Evolutionary conservation across 306 rosid genomes (phyloP).

Genomic region (Inga oerstediana): DNA sequence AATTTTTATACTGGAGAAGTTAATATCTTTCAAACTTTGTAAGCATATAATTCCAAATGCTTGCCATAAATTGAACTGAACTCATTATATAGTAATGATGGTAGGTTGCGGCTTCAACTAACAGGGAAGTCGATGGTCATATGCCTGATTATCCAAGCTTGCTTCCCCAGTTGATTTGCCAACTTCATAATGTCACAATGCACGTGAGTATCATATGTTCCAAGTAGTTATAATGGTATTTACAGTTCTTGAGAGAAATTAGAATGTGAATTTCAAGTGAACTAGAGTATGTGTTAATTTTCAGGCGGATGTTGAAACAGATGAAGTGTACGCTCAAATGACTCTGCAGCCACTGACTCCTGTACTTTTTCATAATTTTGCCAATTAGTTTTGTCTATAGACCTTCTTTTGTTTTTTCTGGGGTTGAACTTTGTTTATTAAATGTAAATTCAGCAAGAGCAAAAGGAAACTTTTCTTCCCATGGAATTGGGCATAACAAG

Average conservation of each 20-base stretch:
- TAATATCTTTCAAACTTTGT: conserved; percentile 12
- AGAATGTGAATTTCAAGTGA: not conserved
- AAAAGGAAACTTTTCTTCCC: conserved; percentile 82
- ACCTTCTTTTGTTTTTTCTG: conserved; percentile 7
- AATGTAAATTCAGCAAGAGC: conserved; percentile 65
- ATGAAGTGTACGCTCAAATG: conserved; percentile 94
- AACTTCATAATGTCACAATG: conserved; percentile 85
- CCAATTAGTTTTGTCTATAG: not conserved
- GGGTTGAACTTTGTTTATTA: conserved; percentile 10
- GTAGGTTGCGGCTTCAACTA: conserved; percentile 85
- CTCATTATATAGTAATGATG: conserved; percentile 14
- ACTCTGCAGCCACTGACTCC: conserved; percentile 78
- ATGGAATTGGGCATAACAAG: conserved; percentile 85
- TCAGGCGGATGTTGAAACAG: conserved; percentile 93
- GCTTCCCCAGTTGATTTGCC: conserved; percentile 84
- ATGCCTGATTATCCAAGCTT: conserved; percentile 82
- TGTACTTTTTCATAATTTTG: conserved; percentile 37
- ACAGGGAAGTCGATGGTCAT: conserved; percentile 78
- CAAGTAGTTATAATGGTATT: conserved; percentile 13
- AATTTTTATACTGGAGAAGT: conserved; percentile 8
- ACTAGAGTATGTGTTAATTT: conserved; percentile 40
- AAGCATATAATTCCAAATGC: conserved; percentile 9
- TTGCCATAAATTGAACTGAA: conserved; percentile 18
- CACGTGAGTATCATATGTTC: conserved; percentile 59
- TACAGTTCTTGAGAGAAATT: not conserved